phyloP scores from a whole-genome alignment of 1,284 basidiomycete species.

The Cryptococcus amylolentus region DNA sequence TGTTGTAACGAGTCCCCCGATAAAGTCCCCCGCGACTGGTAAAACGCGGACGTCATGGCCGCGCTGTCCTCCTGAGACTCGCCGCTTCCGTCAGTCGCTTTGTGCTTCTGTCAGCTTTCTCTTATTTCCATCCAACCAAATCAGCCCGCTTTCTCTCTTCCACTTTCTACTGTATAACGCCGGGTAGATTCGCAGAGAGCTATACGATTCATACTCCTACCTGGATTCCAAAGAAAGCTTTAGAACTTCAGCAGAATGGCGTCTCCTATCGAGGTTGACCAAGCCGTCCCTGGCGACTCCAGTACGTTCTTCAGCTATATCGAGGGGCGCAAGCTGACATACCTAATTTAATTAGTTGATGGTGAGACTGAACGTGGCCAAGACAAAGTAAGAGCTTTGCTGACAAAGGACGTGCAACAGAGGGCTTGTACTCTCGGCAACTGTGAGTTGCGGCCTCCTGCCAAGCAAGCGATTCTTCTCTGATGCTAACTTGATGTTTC shows the following conservation, averaged over 20 bases:
- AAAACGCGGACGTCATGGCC: no score
- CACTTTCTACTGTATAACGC: neutral
- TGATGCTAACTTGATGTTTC: slow-evolving; percentile 16
- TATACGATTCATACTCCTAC: neutral
- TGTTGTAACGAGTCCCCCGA: slow-evolving; percentile 5
- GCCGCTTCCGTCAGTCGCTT: neutral
- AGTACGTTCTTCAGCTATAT: slow-evolving; percentile 26
- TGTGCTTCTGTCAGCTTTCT: neutral
- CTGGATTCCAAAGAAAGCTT: neutral
- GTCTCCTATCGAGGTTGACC: slow-evolving; percentile 46
- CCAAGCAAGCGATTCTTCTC: slow-evolving; percentile 6
- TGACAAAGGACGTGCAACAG: slow-evolving; percentile 38
- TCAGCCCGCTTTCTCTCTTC: neutral
- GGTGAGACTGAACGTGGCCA: slow-evolving; percentile 21
- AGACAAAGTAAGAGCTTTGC: slow-evolving; percentile 1
- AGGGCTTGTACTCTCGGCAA: slow-evolving; percentile 93
- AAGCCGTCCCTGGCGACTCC: slow-evolving; percentile 37
- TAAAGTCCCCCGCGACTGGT: no score
- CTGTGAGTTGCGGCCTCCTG: slow-evolving; percentile 60
- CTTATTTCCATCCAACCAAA: neutral
- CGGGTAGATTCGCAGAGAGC: neutral
- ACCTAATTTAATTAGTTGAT: slow-evolving; percentile 28
- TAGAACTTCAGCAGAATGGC: slow-evolving; percentile 24
- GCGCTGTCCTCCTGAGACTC: no score
- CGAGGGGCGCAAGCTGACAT: neutral